phyloP scores from a whole-genome alignment of 2,329 filamentous ascomycete genomes.

The Colletotrichum sp. region DNA sequence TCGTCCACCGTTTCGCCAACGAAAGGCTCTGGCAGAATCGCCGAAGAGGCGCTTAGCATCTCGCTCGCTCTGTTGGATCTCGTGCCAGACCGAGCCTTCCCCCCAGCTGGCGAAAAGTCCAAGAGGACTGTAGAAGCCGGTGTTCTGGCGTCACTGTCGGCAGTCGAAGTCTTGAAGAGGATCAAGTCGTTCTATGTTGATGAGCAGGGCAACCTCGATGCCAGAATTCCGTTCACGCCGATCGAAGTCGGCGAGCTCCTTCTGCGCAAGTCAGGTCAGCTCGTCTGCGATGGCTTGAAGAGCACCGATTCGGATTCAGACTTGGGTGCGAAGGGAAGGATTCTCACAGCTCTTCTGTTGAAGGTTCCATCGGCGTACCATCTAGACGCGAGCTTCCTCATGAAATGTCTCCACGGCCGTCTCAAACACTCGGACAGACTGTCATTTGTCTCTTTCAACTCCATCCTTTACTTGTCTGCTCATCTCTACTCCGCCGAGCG shows the following conservation, averaged over 20 bases:
- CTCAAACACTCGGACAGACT: conserved; percentile 43
- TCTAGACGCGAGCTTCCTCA: conserved; percentile 49
- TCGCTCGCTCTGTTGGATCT: conserved; percentile 64
- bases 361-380: conserved; percentile 52
- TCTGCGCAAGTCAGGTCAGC: conserved; percentile 61
- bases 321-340: conserved; percentile 61
- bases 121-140: conserved; percentile 28
- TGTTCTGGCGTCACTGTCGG: conserved; percentile 37
- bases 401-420: conserved; percentile 55
- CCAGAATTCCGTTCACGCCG: conserved; percentile 62
- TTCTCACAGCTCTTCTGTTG: conserved; percentile 62
- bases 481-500: conserved; percentile 60
- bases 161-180: conserved; percentile 60
- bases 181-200: conserved; percentile 72
- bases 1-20: background rate
- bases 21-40: conserved; percentile 32
- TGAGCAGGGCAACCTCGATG: conserved; percentile 73
- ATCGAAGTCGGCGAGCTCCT: conserved; percentile 65
- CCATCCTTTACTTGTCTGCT: conserved; percentile 61
- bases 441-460: conserved; percentile 61
- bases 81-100: conserved; percentile 69
- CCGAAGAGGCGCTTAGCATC: conserved; percentile 48
- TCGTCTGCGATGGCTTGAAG: conserved; percentile 53
- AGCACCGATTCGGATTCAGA: conserved; percentile 46
- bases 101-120: conserved; percentile 25